Conservation (phyloP, 1,284 basidiomycete genomes). For the Apiotrichum brassicae region DNA sequence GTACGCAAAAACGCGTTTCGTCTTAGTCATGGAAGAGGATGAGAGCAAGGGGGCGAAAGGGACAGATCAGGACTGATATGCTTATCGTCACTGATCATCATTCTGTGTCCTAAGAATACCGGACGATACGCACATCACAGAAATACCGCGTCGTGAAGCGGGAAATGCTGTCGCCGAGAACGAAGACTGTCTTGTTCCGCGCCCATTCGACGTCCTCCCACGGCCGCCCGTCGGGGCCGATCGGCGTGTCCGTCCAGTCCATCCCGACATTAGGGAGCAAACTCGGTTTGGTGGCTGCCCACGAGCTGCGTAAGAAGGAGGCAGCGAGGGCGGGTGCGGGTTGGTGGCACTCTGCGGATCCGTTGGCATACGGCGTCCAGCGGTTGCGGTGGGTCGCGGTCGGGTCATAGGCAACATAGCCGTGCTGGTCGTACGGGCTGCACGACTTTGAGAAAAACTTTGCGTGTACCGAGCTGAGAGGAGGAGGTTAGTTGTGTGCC, state of each 20-base stretch:
- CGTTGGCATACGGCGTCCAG: conserved; percentile 12
- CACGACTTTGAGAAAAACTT: neutral
- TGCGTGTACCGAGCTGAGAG: no score
- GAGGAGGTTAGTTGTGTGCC: no score
- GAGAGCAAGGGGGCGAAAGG: no score
- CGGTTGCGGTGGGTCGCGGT: conserved; percentile 14
- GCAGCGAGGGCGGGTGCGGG: conserved; percentile 9
- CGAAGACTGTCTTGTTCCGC: conserved; percentile 11
- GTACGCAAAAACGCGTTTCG: no score
- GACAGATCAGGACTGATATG: no score
- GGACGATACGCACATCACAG: conserved; percentile 14
- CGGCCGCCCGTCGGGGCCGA: conserved; percentile 7
- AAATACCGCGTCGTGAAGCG: conserved; percentile 10
- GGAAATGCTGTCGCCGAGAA: conserved; percentile 15
- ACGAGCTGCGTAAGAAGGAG: conserved; percentile 5
- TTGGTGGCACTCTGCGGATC: neutral
- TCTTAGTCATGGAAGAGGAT: no score
- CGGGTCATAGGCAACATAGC: neutral
- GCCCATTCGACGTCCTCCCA: conserved; percentile 20
- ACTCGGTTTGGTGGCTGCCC: conserved; percentile 1
- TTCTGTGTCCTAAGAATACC: no score
- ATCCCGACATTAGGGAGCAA: neutral
- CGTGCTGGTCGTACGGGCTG: conserved; percentile 3
- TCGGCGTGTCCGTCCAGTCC: neutral
- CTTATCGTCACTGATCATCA: no score